These are phyloP conservation scores for Trichothecium roseum DNA, from an alignment of 2,329 filamentous ascomycete genomes.

Conservation along the genomic window DNA sequence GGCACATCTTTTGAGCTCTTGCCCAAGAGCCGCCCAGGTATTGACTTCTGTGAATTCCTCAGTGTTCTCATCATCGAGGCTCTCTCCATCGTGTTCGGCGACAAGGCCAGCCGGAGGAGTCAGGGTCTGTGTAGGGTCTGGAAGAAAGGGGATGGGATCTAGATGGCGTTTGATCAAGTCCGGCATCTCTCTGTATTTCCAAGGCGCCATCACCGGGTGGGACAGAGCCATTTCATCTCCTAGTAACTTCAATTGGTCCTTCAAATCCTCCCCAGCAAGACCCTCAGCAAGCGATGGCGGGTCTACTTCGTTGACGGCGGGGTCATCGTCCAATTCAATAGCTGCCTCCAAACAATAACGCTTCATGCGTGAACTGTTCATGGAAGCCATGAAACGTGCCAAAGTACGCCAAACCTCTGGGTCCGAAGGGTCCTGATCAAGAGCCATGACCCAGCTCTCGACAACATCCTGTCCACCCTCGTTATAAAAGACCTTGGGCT, in stretches of 20 bases:
- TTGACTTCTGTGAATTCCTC: constrained; percentile 10
- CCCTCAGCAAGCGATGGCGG: constrained; percentile 53
- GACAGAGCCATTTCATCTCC: constrained; percentile 45
- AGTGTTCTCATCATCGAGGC: constrained; percentile 7
- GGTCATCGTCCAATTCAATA: constrained; percentile 58
- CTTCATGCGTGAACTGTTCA: constrained; percentile 46
- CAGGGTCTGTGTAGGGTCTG: constrained; percentile 35
- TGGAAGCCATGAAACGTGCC: constrained; percentile 46
- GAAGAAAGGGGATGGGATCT: constrained; percentile 53
- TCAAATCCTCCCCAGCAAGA: constrained; percentile 52
- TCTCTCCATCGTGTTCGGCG: constrained; percentile 5
- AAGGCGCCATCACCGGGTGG: constrained; percentile 51
- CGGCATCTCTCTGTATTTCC: constrained; percentile 40
- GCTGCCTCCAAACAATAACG: constrained; percentile 56
- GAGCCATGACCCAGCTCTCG: constrained; percentile 44
- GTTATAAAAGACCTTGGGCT: constrained; percentile 15
- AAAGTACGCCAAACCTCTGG: constrained; percentile 54
- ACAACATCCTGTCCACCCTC: constrained; percentile 30
- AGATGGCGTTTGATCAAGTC: constrained; percentile 39
- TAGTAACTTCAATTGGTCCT: constrained; percentile 40
- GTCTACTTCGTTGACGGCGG: constrained; percentile 49
- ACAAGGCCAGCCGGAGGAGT: constrained; percentile 14
- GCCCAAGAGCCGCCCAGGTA: constrained; percentile 23
- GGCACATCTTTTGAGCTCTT: constrained; percentile 20
- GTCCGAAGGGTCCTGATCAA: constrained; percentile 57